Evolutionary conservation across 2,329 filamentous ascomycete species (phyloP), one percentile per base, ranked within the genome.

Genomic region (Aspergillus transmontanensis): DNA sequence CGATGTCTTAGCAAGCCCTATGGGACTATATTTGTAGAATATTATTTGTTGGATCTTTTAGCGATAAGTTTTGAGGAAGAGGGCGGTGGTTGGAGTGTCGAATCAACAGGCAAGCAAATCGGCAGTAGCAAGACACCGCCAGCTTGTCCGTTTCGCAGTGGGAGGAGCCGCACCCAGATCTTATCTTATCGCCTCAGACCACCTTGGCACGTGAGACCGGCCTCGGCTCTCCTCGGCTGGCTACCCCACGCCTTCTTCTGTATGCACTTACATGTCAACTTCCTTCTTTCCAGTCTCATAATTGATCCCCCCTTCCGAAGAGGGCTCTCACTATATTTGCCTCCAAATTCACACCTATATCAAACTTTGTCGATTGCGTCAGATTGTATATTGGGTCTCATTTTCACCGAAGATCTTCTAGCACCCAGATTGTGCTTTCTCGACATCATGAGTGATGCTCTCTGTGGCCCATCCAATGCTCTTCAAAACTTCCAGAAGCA

Each of bases 391-490:
- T 50, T 23, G 28, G 9, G 45, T 46, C 59, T 53, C 7, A 21
- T 56, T 14, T 32, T n/a, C 14, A 26, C 21, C 26, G 19, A 34
- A 32, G 26, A 32, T 51, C 28, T 26, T 50, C 46, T 14, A 30
- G 16, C 26, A 9, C 26, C 9, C 16, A 50, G 46, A 14, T 50
- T 30, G 48, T 51, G 48, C 30, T 51, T 11, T 12, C 10, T 55
- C 72, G 59, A 50, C 72, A 80, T 68, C 70, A 91, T 91, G 89
- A 82, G 86, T 58, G 88, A 91, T 72, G 83, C 85, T 69, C 81
- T 91, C 61, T 94, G 91, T 75, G 90, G 91, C 63, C 90, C 90
- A 21, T 91, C 90, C 14, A 93, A 91, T 77, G 85, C 90, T 66
- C 85, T 92, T 58, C 90, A 92, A 77, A 89, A 86, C 72, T 87